A percentile compares a stretch with the other conserved stretches of the same genome.
Evolutionary conservation across 2,329 filamentous ascomycete genomes (phyloP).

Genomic region (Neodidymelliopsis sp.): DNA sequence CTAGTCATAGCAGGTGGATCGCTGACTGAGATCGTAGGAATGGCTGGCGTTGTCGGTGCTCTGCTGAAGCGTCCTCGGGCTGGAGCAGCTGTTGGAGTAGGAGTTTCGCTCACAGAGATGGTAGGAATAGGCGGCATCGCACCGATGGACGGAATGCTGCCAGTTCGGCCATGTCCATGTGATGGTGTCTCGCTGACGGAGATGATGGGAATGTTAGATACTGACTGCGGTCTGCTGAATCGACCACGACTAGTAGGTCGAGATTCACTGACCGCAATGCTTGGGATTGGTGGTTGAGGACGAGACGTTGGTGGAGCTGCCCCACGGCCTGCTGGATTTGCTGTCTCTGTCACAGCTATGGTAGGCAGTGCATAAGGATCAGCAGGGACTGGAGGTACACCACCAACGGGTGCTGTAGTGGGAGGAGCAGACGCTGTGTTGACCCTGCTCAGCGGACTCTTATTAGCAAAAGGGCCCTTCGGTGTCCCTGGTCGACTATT

Average conservation of each 20-base stretch:
- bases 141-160: constrained; percentile 29
- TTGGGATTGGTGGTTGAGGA: constrained; percentile 15
- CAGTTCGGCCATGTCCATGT: constrained; percentile 21
- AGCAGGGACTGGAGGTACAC: neutral
- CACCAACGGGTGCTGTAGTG: constrained; percentile 41
- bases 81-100: constrained; percentile 10
- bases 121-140: constrained; percentile 32
- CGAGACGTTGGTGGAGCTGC: constrained; percentile 8
- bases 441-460: constrained; percentile 36
- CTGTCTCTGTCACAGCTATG: constrained; percentile 29
- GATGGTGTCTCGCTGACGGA: constrained; percentile 35
- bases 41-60: constrained; percentile 24
- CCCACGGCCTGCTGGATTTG: constrained; percentile 1
- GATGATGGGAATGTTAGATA: constrained; percentile 23
- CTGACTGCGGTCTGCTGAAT: constrained; percentile 10
- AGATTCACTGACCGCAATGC: constrained; percentile 21
- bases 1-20: constrained; percentile 24
- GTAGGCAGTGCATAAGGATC: constrained; percentile 26
- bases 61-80: constrained; percentile 10
- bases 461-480: constrained; percentile 35
- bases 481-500: constrained; percentile 41
- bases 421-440: constrained; percentile 31
- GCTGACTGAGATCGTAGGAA: constrained; percentile 41
- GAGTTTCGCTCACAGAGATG: constrained; percentile 33
- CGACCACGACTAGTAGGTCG: constrained; percentile 2